Evolutionary conservation across 2,329 filamentous ascomycete genomes (phyloP).

Genomic region (Nothomitra cinnamomea): DNA sequence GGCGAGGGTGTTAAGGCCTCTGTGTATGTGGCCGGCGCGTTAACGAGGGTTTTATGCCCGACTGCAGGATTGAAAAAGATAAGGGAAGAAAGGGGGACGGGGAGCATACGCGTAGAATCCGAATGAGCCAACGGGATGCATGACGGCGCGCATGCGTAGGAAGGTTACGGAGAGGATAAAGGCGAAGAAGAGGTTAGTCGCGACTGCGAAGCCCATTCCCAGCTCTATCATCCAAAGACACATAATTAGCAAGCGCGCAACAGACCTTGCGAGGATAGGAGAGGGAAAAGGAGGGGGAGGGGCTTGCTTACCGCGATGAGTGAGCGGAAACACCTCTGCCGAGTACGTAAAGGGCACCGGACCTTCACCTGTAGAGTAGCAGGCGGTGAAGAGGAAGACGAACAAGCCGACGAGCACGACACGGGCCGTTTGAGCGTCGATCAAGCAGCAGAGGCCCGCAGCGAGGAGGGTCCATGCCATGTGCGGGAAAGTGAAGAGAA

Average conservation of each 20-base stretch:
- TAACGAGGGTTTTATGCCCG: no score
- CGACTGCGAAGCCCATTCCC: conserved; percentile 15
- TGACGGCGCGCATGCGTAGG: conserved; percentile 16
- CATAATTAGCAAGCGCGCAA: neutral
- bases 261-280: no score
- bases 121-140: conserved; percentile 22
- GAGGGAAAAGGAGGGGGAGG: no score
- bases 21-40: no score
- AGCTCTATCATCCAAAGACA: conserved; percentile 8
- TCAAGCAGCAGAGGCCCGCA: conserved; percentile 16
- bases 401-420: neutral
- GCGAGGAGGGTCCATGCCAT: conserved; percentile 18
- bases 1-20: conserved; percentile 40
- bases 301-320: conserved; percentile 11
- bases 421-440: neutral
- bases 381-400: conserved; percentile 1
- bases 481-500: conserved; percentile 1
- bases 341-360: conserved; percentile 15
- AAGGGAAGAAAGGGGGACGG: conserved; percentile 17
- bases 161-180: neutral
- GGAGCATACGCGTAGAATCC: conserved; percentile 20
- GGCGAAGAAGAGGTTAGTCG: conserved; percentile 12
- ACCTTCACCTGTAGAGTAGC: conserved; percentile 7
- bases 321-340: conserved; percentile 14
- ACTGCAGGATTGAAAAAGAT: conserved; percentile 15